These are phyloP conservation scores for Reticulascus tulasneorum DNA, from an alignment of 2,329 filamentous ascomycete species.

Conservation along the genomic window DNA sequence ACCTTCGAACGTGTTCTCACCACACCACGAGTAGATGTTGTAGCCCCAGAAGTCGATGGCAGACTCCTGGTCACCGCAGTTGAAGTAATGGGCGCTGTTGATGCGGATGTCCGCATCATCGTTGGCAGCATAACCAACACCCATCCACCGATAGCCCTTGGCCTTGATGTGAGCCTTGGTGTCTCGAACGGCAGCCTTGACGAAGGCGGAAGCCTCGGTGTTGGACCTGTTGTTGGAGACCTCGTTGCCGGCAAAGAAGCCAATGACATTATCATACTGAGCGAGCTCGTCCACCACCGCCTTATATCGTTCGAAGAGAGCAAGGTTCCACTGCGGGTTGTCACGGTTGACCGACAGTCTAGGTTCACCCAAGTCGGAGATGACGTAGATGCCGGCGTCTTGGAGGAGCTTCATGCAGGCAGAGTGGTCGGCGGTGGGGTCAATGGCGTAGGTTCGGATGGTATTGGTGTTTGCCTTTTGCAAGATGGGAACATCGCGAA, in stretches of 20 bases:
- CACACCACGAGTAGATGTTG: slow-evolving; percentile 99
- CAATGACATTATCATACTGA: slow-evolving; percentile 85
- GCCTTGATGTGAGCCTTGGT: slow-evolving; percentile 89
- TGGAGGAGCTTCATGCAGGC: slow-evolving; percentile 81
- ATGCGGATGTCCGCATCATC: slow-evolving; percentile 81
- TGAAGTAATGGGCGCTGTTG: slow-evolving; percentile 87
- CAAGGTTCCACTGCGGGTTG: slow-evolving; percentile 71
- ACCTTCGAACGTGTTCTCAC: slow-evolving; percentile 67
- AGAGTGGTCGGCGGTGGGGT: slow-evolving; percentile 73
- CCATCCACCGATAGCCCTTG: slow-evolving; percentile 72
- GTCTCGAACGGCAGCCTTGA: slow-evolving; percentile 96
- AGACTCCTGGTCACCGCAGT: slow-evolving; percentile 67
- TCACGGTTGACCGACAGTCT: slow-evolving; percentile 79
- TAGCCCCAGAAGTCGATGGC: slow-evolving; percentile 98
- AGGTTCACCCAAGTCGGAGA: slow-evolving; percentile 86
- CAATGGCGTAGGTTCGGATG: slow-evolving; percentile 91
- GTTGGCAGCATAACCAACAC: slow-evolving; percentile 94
- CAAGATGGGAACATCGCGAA: slow-evolving; percentile 81
- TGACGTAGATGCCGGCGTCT: slow-evolving; percentile 87
- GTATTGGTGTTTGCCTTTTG: slow-evolving; percentile 79
- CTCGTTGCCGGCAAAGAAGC: slow-evolving; percentile 98
- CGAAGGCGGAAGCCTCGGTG: slow-evolving; percentile 85
- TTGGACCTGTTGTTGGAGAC: slow-evolving; percentile 87
- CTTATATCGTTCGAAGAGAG: slow-evolving; percentile 77
- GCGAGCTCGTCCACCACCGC: slow-evolving; percentile 75